These are phyloP conservation scores for Salicornia ramosissima DNA, from an alignment of 148 eudicot genomes.

Conservation along the genomic window DNA sequence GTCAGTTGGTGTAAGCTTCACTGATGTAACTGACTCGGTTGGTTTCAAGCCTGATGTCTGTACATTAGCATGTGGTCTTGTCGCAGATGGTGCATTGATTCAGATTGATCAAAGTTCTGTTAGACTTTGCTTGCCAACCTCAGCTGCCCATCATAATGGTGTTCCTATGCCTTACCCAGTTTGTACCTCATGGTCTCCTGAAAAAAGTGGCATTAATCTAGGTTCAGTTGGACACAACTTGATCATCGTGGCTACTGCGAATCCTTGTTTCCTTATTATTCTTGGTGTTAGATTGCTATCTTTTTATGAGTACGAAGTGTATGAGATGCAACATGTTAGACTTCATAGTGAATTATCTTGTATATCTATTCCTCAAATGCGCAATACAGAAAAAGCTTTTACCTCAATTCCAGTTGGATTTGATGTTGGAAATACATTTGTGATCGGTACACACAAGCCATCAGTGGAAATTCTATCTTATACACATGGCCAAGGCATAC, in stretches of 20 bases:
- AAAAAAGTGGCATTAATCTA: slow-evolving; percentile 58
- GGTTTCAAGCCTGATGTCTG: slow-evolving; percentile 88
- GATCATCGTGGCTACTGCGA: slow-evolving; percentile 79
- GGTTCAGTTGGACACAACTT: slow-evolving; percentile 76
- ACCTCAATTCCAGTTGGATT: slow-evolving; percentile 42
- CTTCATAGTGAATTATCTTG: slow-evolving; percentile 84
- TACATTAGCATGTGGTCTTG: slow-evolving; percentile 91
- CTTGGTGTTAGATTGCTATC: slow-evolving; percentile 59
- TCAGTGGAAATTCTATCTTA: slow-evolving; percentile 83
- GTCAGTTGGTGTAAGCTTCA: slow-evolving; percentile 90
- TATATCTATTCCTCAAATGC: slow-evolving; percentile 66
- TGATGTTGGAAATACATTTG: slow-evolving; percentile 45
- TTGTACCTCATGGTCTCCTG: slow-evolving; percentile 74
- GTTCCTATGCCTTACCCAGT: slow-evolving; percentile 50
- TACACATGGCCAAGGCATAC: slow-evolving; percentile 53
- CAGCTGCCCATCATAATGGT: slow-evolving; percentile 53
- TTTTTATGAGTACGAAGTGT: slow-evolving; percentile 47
- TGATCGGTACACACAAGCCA: slow-evolving; percentile 94
- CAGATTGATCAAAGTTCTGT: slow-evolving; percentile 78
- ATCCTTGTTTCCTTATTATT: slow-evolving; percentile 67
- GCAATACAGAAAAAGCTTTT: slow-evolving; percentile 27
- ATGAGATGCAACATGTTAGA: slow-evolving; percentile 67
- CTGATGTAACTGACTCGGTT: slow-evolving; percentile 86
- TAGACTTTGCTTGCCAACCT: slow-evolving; percentile 66
- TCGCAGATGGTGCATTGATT: slow-evolving; percentile 62